These are phyloP conservation scores for Hypoxylon crocopeplum DNA, from an alignment of 495 filamentous ascomycete species.

Conservation along the genomic window DNA sequence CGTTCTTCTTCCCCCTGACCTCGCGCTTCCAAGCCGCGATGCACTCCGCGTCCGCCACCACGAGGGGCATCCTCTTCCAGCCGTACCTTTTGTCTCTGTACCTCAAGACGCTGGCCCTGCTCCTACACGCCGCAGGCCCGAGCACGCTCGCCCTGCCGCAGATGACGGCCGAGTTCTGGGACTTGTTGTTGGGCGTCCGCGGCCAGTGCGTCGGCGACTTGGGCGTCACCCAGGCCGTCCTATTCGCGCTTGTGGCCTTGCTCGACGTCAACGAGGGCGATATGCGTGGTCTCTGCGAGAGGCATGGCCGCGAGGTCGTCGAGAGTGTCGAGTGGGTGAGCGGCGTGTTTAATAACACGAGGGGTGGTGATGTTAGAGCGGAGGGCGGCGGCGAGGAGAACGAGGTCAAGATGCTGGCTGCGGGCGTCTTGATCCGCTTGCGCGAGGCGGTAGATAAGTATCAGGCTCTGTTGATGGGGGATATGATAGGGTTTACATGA, in stretches of 20 bases:
- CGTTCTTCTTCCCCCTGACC: slow-evolving; percentile 83
- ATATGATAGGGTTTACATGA: slow-evolving; percentile 58
- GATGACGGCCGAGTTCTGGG: slow-evolving; percentile 75
- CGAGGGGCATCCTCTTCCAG: slow-evolving; percentile 60
- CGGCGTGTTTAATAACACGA: slow-evolving; percentile 48
- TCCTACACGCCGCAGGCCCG: slow-evolving; percentile 71
- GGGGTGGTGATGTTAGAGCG: slow-evolving; percentile 49
- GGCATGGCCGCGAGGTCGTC: slow-evolving; percentile 61
- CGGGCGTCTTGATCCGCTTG: slow-evolving; percentile 79
- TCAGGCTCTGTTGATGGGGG: slow-evolving; percentile 68
- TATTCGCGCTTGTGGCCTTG: slow-evolving; percentile 81
- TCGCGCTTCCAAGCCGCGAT: slow-evolving; percentile 63
- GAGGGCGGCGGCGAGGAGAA: slow-evolving; percentile 63
- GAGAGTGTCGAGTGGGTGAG: slow-evolving; percentile 61
- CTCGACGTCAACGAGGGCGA: slow-evolving; percentile 85
- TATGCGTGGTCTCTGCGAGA: slow-evolving; percentile 72
- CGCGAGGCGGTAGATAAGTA: slow-evolving; percentile 84
- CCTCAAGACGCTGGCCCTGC: slow-evolving; percentile 69
- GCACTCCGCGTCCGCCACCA: slow-evolving; percentile 49
- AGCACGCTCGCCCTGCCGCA: slow-evolving; percentile 66
- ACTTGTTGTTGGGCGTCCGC: slow-evolving; percentile 61
- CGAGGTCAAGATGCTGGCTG: slow-evolving; percentile 73
- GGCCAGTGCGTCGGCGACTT: slow-evolving; percentile 61
- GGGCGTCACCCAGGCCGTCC: slow-evolving; percentile 70
- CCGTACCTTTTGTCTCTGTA: slow-evolving; percentile 66